phyloP scores from a whole-genome alignment of 2,329 filamentous ascomycete species.

The Botrytis byssoidea region DNA sequence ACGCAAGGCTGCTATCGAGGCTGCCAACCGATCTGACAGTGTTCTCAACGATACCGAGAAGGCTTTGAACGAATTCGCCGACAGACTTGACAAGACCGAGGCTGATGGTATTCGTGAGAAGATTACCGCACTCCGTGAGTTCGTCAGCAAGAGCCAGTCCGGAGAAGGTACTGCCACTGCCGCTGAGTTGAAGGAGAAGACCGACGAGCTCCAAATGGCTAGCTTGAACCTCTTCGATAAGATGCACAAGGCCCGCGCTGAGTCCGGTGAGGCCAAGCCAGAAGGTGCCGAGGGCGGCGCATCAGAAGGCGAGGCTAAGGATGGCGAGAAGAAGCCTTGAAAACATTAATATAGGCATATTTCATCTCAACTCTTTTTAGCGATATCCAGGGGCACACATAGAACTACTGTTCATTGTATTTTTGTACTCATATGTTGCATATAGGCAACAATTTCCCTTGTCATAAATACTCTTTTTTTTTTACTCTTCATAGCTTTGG shows the following conservation, averaged over 20 bases:
- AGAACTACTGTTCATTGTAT: slow-evolving; percentile 38
- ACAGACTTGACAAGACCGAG: slow-evolving; percentile 96
- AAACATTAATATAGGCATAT: slow-evolving; percentile 31
- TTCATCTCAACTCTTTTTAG: slow-evolving; percentile 33
- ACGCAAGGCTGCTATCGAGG: slow-evolving; percentile 92
- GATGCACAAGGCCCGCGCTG: slow-evolving; percentile 94
- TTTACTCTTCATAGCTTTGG: slow-evolving; percentile 39
- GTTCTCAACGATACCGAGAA: slow-evolving; percentile 98
- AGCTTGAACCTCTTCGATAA: slow-evolving; percentile 98
- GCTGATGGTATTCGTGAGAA: slow-evolving; percentile 92
- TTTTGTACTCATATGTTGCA: slow-evolving; percentile 41
- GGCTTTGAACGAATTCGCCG: slow-evolving; percentile 93
- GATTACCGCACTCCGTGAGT: slow-evolving; percentile 80
- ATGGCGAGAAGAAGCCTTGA: slow-evolving; percentile 63
- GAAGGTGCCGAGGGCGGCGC: slow-evolving; percentile 45
- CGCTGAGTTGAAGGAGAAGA: slow-evolving; percentile 97
- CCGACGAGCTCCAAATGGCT: slow-evolving; percentile 93
- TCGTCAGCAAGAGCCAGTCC: slow-evolving; percentile 90
- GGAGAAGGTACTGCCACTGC: slow-evolving; percentile 84
- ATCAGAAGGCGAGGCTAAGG: slow-evolving; percentile 72
- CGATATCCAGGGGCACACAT: slow-evolving; percentile 37
- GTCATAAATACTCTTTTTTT: slow-evolving; percentile 36
- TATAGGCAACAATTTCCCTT: slow-evolving; percentile 38
- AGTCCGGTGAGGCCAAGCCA: slow-evolving; percentile 55
- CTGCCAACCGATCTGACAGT: slow-evolving; percentile 95